Base-by-base conservation (phyloP, 306 rosid genomes). In the Elaeagnus macrophylla region DNA sequence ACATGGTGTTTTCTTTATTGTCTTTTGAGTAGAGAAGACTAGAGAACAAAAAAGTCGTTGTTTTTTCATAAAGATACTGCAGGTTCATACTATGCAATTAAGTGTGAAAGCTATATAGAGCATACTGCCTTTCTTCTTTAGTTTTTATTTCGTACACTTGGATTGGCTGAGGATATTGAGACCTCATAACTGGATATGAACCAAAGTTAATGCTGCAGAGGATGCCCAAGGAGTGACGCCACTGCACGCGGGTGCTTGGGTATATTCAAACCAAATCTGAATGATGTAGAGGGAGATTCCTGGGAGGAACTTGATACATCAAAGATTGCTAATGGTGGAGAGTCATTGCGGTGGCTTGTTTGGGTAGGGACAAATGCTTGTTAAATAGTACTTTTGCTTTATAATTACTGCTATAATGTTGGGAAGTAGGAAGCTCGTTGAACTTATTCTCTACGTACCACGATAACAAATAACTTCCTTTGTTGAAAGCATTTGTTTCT, bases 221-320 rank as follows among this genome's bases (percentile, higher is more conserved):
- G 96, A 62, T 83, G 89, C 71, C 83, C 83, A 1, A 84, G 84
- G 75, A 91, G 96, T 45, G 83, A 84, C 60, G 48, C 54, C 59
- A 78, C 88, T 58, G 82, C 81, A 4, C 91, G 86, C 42, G 76
- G 93, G 62, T 86, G 93, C 83, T 75, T 86, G 75, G 75, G 71
- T 60, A 67, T 86, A 70, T 84, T 91, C 40, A 86, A 84, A 68
- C 96, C 97, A 13, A 77, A 72, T 65, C 72, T 91, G 67, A 81
- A 82, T 39, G 72, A 72, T 59, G 67, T 78, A 51, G 83, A 81
- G 56, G 97, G 72, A 62, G 96, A 91, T 53, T 86, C 96, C 18
- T 91, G 97, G 97, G 97, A 91, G 79, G 97, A 82, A 64, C 84
- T 86, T 53, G 77, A 78, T 66, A 65, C 93, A 1, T 73, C 77